Percentiles rank a stretch among this genome's conserved stretches.
Evolutionary conservation across 1,139 yeast species (phyloP).

Genomic region (Petasospora fabianii): DNA sequence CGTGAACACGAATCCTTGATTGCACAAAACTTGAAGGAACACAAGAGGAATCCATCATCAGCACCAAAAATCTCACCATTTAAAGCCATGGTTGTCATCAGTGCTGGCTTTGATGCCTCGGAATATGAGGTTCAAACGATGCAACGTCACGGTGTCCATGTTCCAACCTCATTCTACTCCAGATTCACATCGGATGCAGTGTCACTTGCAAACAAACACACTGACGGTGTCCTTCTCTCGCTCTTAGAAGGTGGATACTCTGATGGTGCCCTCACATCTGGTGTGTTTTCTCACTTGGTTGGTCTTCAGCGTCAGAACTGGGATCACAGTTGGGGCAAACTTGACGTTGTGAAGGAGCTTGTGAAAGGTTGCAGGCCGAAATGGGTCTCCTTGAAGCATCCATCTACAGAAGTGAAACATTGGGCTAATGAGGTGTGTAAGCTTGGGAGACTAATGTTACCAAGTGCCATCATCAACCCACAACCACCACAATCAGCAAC

Average conservation of each 20-base stretch:
- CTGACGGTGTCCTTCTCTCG: constrained; percentile 63
- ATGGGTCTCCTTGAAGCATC: constrained; percentile 58
- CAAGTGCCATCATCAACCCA: constrained; percentile 31
- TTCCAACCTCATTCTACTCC: constrained; percentile 78
- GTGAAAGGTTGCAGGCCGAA: constrained; percentile 65
- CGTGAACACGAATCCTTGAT: constrained; percentile 35
- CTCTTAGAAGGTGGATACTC: constrained; percentile 86
- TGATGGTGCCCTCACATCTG: constrained; percentile 78
- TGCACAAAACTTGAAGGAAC: not conserved
- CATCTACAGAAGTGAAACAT: constrained; percentile 40
- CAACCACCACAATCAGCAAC: constrained; percentile 3
- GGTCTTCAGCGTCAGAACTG: constrained; percentile 59
- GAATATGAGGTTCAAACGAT: constrained; percentile 77
- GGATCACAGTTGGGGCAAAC: constrained; percentile 63
- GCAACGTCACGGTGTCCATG: constrained; percentile 84
- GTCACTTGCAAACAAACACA: constrained; percentile 56
- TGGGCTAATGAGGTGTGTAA: constrained; percentile 72
- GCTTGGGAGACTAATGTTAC: constrained; percentile 68
- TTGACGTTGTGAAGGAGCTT: constrained; percentile 61
- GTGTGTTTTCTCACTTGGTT: constrained; percentile 72
- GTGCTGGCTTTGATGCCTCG: constrained; percentile 89
- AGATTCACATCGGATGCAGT: constrained; percentile 72
- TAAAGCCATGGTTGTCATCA: constrained; percentile 66
- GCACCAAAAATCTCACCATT: constrained; percentile 39
- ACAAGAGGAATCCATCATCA: constrained; percentile 28